These are phyloP conservation scores for Haplographium delicatum DNA, from an alignment of 495 filamentous ascomycete genomes.

Conservation along the genomic window DNA sequence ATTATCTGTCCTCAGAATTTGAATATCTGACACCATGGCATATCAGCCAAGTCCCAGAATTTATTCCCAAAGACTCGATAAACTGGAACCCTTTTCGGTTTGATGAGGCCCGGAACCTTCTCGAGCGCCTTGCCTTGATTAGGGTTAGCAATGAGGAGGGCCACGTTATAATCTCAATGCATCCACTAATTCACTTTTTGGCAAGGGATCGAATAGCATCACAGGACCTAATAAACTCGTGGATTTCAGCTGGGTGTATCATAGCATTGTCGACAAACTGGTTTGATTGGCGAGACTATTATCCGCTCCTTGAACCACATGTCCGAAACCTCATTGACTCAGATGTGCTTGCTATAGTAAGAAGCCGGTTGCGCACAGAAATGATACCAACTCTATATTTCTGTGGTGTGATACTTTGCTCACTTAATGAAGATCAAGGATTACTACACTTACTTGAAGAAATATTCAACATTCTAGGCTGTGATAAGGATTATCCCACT, in stretches of 20 bases:
- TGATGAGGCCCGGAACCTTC: slow-evolving; percentile 17
- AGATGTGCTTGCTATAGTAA: slow-evolving; percentile 3
- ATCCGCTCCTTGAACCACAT: slow-evolving; percentile 21
- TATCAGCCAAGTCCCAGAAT: slow-evolving; percentile 20
- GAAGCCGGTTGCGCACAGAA: no score
- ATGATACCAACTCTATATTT: slow-evolving; percentile 19
- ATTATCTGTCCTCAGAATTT: not conserved
- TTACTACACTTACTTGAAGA: slow-evolving; percentile 13
- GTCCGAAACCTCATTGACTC: slow-evolving; percentile 13
- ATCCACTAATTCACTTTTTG: slow-evolving; percentile 15
- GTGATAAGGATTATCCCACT: not conserved
- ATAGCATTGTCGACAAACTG: slow-evolving; percentile 8
- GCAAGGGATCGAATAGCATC: slow-evolving; percentile 10
- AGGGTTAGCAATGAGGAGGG: slow-evolving; percentile 7
- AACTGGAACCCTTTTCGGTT: slow-evolving; percentile 26
- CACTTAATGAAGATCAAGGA: slow-evolving; percentile 16
- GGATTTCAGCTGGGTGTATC: slow-evolving; percentile 15
- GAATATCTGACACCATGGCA: slow-evolving; percentile 9
- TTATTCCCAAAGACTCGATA: slow-evolving; percentile 10
- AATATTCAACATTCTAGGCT: slow-evolving; percentile 6
- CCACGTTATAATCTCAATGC: slow-evolving; percentile 17
- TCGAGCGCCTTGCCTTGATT: slow-evolving; percentile 23
- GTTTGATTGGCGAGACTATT: slow-evolving; percentile 6
- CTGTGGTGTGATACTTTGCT: slow-evolving; percentile 17
- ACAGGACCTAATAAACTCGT: slow-evolving; percentile 3